Base-by-base conservation (phyloP, 176 grass and related monocot genomes). In the Rhynchospora breviuscula region DNA sequence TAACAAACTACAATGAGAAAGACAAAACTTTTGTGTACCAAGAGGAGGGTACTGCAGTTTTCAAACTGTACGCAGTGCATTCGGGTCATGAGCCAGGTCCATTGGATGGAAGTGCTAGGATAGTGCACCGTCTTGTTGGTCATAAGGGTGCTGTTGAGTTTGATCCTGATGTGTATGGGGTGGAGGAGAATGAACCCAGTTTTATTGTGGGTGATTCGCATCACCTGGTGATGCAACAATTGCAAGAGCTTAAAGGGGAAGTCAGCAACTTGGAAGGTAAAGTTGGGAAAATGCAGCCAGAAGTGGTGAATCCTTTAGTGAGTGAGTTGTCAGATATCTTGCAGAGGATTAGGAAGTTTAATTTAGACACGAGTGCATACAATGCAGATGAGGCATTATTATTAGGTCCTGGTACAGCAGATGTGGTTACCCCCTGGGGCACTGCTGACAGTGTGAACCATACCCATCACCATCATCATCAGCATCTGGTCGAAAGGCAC, bases 1-100 rank as follows among this genome's bases (percentile, higher is more conserved):
- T 99, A 81, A 77, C 91, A 58, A 96, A 99, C 47, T 99, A 99
- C 71, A 99, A 99, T 48, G 97, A 99, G 64, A 99, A 99, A 68
- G 91, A 99, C 43, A 99, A 99, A 80, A 93, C 91, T 60, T 99
- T 99, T 75, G 97, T 99, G 40, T 99, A 99, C 67, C 85, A 88
- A 78, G 97, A 99, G 72, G 96, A 99, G 84, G 97, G 93, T 13
- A 94, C 86, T 57, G 97, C 97, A 14, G 93, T 99, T 75, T 99
- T 99, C 79, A 99, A 99, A 61, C 83, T 99, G 78, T 99, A 96
- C 7, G 91, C 97, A 3, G 93, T 99, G 62, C 97, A 99, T 35
- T 93, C 97, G 0, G 97, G 97, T 51, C 97, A 99, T 40, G 91
- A 99, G 79, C 97, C 97, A 29, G 97, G 97, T 8, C 97, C 97